Evolutionary conservation across 1,139 yeast species (phyloP).

Genomic region (Geotrichum phurueaensis): DNA sequence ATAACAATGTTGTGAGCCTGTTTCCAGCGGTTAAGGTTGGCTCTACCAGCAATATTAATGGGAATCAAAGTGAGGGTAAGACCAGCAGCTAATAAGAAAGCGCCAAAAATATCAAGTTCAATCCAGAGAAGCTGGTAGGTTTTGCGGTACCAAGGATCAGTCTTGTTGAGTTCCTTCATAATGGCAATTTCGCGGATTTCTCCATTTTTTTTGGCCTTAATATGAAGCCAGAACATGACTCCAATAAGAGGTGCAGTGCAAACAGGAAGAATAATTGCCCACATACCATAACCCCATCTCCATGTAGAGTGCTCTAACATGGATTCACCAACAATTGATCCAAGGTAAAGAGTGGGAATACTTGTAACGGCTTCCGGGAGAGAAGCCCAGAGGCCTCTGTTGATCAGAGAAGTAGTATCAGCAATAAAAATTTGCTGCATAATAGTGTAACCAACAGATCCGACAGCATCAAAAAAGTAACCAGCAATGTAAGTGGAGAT

Average conservation of each 20-base stretch:
- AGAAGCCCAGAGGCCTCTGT: slow-evolving; percentile 34
- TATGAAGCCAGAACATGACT: slow-evolving; percentile 18
- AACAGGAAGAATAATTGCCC: slow-evolving; percentile 67
- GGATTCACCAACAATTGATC: slow-evolving; percentile 22
- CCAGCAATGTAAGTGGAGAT: slow-evolving; percentile 34
- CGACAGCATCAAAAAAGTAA: slow-evolving; percentile 37
- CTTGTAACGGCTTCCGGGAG: slow-evolving; percentile 17
- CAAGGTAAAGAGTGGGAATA: slow-evolving; percentile 17
- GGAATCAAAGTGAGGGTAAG: slow-evolving; percentile 21
- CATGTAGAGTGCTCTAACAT: slow-evolving; percentile 35
- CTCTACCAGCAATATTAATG: slow-evolving; percentile 18
- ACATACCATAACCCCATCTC: slow-evolving; percentile 70
- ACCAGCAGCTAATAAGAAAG: slow-evolving; percentile 19
- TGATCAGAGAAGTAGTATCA: slow-evolving; percentile 37
- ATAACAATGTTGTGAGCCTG: slow-evolving; percentile 15
- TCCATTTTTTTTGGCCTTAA: slow-evolving; percentile 18
- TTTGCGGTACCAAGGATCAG: slow-evolving; percentile 11
- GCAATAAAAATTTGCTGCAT: slow-evolving; percentile 39
- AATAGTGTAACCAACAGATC: slow-evolving; percentile 36
- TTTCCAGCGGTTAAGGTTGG: slow-evolving; percentile 15
- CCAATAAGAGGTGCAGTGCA: slow-evolving; percentile 48
- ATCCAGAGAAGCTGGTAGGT: slow-evolving; percentile 11
- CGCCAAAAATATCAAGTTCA: slow-evolving; percentile 22
- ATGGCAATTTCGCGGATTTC: slow-evolving; percentile 9
- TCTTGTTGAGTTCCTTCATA: slow-evolving; percentile 1